Base-by-base conservation (phyloP, 306 rosid genomes). In the Rosa chinensis region DNA sequence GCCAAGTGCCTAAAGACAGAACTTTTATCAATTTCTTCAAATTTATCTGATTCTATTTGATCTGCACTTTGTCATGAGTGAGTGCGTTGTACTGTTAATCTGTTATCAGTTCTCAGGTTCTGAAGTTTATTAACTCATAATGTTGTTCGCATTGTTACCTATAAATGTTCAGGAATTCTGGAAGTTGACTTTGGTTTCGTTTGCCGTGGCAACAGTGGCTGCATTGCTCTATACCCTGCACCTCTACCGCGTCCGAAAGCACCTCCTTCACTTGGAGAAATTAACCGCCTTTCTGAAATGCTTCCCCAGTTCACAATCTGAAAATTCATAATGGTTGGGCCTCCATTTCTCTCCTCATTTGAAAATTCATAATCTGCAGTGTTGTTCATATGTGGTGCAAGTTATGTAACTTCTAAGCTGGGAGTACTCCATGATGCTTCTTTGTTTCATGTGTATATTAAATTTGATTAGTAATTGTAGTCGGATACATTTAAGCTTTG, bases 181-280 rank as follows among this genome's bases (percentile, higher is more conserved):
- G 97, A 83, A 84, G 86, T 70, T 95, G 86, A 82, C 40, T 44
- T 69, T 84, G 37, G 21, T 95, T 73, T 92, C 98, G n/a, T 91
- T 86, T 85, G 39, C 67, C 45, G 85, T 82, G 7, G 94, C 81
- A 35, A 92, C 98, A 58, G 43, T 84, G 47, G 96, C 97, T 64
- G 94, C 91, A 23, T 21, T 90, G 28, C 89, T 90, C 78, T 92
- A 90, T 80, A 90, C 89, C 64, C 1, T 83, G 66, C 91, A 95
- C 45, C 83, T 90, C 14, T 89, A 85, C 84, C 88, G 28, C 12
- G 83, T 85, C 17, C 75, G 90, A 55, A 87, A 88, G 72, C 97
- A 89, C 85, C 66, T 92, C 59, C 76, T 90, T 82, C 97, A 92
- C 87, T 77, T 91, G 28, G 90, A 90, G 58, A 67, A 73, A 76